Base-by-base conservation (phyloP, 352 stramenopile species). In the Pythium apleroticum region DNA sequence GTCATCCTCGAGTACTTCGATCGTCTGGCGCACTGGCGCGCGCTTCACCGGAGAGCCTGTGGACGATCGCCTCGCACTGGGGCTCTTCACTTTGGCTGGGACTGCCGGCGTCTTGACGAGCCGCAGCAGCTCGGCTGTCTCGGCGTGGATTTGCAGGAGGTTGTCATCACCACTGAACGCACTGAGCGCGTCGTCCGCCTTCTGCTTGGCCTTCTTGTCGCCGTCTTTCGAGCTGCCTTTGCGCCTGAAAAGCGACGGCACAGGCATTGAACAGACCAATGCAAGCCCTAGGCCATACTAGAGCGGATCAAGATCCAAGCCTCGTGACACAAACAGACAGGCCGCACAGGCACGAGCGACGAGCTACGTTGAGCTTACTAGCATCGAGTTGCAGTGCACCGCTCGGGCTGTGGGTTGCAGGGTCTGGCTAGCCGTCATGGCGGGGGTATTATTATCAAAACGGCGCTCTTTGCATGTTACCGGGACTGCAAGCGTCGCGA, bases 1-100 rank as follows among this genome's bases (percentile, higher is more conserved):
- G 10, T 76, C 74, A 25, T 82, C 72, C 37, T 91, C 79, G 28
- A 90, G 46, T 12, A 92, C 81, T 65, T 92, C 81, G 45, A 92
- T 90, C 0, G 84, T 92, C 52, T 88, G 63, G 5, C 71, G 63
- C 9, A 68, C 60, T 3, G 65, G 20, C 10, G 24, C 79, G 68
- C 20, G 65, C 58, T 74, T 89, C 80, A 6, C 39, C 52, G 27
- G 49, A 39, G 50, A 66, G 68, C 14, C 45, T 25, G 10, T 6
- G 8, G 20, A 22, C 4, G 33, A n/a, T 17, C 15, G 30, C 28
- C 33, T 28, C 3, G 19, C n/a, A 14, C 25, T 59, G 22, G 35
- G 41, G 7, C 46, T 65, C 28, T 58, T 66, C 66, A 43, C 27
- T 30, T 37, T 56, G 7, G 52, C 33, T 17, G 11, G 30, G 5